Conservation (phyloP, 768 basidiomycete genomes). For the Lactarius hatsudake region DNA sequence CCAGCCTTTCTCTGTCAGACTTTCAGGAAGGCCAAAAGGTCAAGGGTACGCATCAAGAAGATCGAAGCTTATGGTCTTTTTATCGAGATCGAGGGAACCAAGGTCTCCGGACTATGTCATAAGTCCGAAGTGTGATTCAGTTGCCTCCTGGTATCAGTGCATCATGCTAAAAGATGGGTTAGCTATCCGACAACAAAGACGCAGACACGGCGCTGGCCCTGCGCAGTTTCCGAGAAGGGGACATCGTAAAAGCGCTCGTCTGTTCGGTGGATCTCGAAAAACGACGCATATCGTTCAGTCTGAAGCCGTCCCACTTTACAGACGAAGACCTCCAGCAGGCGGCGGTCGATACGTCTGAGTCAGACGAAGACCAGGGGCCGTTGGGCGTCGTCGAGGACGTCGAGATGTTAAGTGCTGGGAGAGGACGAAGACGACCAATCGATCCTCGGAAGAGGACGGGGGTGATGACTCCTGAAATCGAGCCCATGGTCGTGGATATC, state of each 20-base stretch:
- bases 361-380: slow-evolving; percentile 32
- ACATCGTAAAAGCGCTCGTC: slow-evolving; percentile 78
- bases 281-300: slow-evolving; percentile 73
- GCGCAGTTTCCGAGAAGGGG: slow-evolving; percentile 80
- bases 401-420: slow-evolving; percentile 33
- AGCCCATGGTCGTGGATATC: slow-evolving; percentile 47
- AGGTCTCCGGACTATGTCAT: slow-evolving; percentile 88
- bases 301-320: slow-evolving; percentile 86
- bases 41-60: slow-evolving; percentile 70
- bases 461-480: slow-evolving; percentile 24
- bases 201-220: slow-evolving; percentile 78
- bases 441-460: slow-evolving; percentile 22
- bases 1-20: slow-evolving; percentile 47
- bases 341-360: slow-evolving; percentile 35
- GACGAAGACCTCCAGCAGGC: slow-evolving; percentile 56
- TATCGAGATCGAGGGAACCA: slow-evolving; percentile 81
- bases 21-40: slow-evolving; percentile 80
- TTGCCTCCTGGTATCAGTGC: background rate
- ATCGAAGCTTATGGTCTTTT: slow-evolving; percentile 92
- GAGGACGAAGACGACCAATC: slow-evolving; percentile 25
- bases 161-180: slow-evolving; percentile 5
- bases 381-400: slow-evolving; percentile 37
- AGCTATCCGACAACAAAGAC: slow-evolving; percentile 87
- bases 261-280: slow-evolving; percentile 71
- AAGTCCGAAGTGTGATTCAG: slow-evolving; percentile 72